Evolutionary conservation across 1,284 basidiomycete genomes (phyloP).

Genomic region (Cutaneotrichosporon spelunceum): DNA sequence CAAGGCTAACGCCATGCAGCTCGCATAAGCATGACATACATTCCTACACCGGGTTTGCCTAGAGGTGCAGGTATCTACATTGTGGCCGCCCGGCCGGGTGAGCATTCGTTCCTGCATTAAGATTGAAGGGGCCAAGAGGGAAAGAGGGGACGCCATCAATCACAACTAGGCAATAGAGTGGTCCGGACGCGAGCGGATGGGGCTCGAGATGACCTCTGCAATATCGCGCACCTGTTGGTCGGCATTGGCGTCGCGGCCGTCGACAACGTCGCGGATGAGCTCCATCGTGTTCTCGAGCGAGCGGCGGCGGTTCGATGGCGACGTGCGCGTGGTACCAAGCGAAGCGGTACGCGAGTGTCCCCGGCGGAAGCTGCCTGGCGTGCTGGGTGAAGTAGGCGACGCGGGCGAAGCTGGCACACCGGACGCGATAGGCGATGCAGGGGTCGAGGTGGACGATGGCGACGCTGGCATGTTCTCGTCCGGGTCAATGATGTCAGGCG

Average conservation of each 20-base stretch:
- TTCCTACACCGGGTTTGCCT: slow-evolving; percentile 14
- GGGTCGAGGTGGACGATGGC: slow-evolving; percentile 51
- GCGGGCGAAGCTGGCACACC: slow-evolving; percentile 34
- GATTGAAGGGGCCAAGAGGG: not conserved
- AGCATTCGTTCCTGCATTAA: not conserved
- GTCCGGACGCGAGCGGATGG: slow-evolving; percentile 29
- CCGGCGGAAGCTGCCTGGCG: slow-evolving; percentile 41
- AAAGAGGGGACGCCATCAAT: slow-evolving; percentile 6
- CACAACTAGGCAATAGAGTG: slow-evolving; percentile 20
- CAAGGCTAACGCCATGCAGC: not conserved
- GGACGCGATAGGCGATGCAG: slow-evolving; percentile 21
- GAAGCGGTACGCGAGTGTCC: slow-evolving; percentile 84
- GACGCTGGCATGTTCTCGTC: slow-evolving; percentile 56
- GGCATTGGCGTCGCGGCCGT: slow-evolving; percentile 58
- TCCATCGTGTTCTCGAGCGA: slow-evolving; percentile 95
- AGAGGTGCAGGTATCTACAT: slow-evolving; percentile 20
- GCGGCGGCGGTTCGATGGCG: slow-evolving; percentile 84
- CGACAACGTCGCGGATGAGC: slow-evolving; percentile 84
- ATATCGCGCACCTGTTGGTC: slow-evolving; percentile 47
- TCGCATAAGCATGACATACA: slow-evolving; percentile 20
- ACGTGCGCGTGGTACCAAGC: slow-evolving; percentile 93
- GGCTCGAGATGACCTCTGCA: slow-evolving; percentile 50
- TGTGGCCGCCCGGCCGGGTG: slow-evolving; percentile 6
- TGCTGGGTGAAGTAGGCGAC: slow-evolving; percentile 41
- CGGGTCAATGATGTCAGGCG: slow-evolving; percentile 85